Evolutionary conservation across 2,329 filamentous ascomycete genomes (phyloP).

Genomic region (Corniculantispora saksenae): DNA sequence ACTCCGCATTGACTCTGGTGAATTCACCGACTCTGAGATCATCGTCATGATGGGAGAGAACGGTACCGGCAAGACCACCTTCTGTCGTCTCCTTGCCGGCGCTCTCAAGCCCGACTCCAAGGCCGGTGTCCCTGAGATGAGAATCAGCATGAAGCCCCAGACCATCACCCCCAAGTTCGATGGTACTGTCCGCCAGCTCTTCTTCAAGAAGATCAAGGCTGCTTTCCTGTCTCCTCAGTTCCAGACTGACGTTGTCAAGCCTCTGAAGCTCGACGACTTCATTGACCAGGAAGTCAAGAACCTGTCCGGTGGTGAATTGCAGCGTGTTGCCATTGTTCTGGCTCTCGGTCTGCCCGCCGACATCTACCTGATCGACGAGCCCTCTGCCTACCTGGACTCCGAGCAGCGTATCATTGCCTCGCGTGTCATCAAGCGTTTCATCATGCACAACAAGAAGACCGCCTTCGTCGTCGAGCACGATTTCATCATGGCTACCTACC

Average conservation of each 20-base stretch:
- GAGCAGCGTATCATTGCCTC: conserved; percentile 98
- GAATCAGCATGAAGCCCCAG: conserved; percentile 99
- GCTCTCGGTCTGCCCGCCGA: conserved; percentile 95
- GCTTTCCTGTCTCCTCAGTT: conserved; percentile 96
- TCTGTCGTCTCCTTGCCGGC: conserved; percentile 94
- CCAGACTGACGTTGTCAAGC: conserved; percentile 99
- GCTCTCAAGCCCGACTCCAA: conserved; percentile 85
- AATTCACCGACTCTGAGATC: conserved; percentile 97
- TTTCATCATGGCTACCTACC: conserved; percentile 88
- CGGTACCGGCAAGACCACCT: conserved; percentile 98
- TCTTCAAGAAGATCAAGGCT: conserved; percentile 99
- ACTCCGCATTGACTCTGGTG: conserved; percentile 76
- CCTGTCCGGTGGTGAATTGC: conserved; percentile 97
- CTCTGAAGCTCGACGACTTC: conserved; percentile 98
- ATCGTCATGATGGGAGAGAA: conserved; percentile 99
- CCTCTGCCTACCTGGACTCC: conserved; percentile 94
- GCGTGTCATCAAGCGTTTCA: conserved; percentile 98
- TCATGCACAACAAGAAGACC: conserved; percentile 99
- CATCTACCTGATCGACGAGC: conserved; percentile 98
- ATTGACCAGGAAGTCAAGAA: conserved; percentile 99
- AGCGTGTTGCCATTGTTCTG: conserved; percentile 96
- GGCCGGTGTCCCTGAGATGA: conserved; percentile 83
- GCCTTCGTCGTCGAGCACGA: conserved; percentile 99
- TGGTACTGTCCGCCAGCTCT: conserved; percentile 93
- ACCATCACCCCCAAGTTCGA: conserved; percentile 98